Evolutionary conservation across 306 rosid genomes (phyloP).

Genomic region (Cicer yamashitae): DNA sequence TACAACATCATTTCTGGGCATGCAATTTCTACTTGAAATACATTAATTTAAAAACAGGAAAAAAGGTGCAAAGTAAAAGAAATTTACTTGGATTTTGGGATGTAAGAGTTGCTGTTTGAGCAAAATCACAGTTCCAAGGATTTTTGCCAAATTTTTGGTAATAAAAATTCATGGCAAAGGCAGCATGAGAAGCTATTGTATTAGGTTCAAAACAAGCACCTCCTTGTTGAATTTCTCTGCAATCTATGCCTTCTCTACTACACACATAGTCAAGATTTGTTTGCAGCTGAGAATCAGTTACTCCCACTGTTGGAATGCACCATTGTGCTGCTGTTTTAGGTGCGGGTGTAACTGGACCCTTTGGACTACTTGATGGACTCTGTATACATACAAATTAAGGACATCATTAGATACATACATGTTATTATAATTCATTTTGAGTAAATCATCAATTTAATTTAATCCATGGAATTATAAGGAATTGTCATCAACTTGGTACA

Average conservation of each 20-base stretch:
- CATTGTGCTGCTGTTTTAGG: slow-evolving; percentile 54
- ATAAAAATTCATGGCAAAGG: slow-evolving; percentile 93
- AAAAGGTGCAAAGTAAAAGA: neutral
- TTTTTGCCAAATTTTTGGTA: slow-evolving; percentile 63
- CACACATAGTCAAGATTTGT: slow-evolving; percentile 75
- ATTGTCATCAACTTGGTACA: neutral
- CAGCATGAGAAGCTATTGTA: slow-evolving; percentile 70
- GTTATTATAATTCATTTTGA: no score
- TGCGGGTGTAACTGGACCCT: slow-evolving; percentile 53
- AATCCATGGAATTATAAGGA: neutral
- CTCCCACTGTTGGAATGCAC: slow-evolving; percentile 77
- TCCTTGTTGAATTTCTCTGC: slow-evolving; percentile 72
- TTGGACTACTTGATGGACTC: slow-evolving; percentile 54
- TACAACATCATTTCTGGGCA: no score
- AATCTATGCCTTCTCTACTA: slow-evolving; percentile 61
- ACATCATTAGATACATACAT: no score
- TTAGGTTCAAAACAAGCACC: slow-evolving; percentile 88
- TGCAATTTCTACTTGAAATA: no score
- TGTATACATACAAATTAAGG: neutral
- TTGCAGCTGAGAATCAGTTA: slow-evolving; percentile 68
- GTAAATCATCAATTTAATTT: no score
- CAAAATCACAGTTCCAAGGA: slow-evolving; percentile 85
- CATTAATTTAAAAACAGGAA: no score
- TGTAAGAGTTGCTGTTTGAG: slow-evolving; percentile 77
- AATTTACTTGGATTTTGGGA: slow-evolving; percentile 86